Evolutionary conservation across 768 basidiomycete species (phyloP).

Genomic region (Auricularia sp.): DNA sequence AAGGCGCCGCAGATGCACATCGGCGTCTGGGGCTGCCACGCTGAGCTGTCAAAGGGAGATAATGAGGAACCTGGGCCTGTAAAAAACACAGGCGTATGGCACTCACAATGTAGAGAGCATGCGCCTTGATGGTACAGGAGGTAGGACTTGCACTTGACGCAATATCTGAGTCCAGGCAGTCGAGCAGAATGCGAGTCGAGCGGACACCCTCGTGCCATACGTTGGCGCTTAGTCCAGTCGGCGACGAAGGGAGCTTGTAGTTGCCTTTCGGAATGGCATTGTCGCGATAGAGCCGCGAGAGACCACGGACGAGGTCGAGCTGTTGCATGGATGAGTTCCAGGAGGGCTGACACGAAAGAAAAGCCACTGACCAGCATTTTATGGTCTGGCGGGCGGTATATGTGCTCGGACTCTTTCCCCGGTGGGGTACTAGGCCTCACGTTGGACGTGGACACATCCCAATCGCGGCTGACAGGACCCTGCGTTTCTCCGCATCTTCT

Average conservation of each 20-base stretch:
- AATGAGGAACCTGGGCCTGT: background rate
- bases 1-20: background rate
- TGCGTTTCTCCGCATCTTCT: background rate
- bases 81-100: background rate
- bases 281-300: background rate
- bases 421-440: background rate
- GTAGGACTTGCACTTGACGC: background rate
- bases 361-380: background rate
- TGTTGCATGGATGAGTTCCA: background rate
- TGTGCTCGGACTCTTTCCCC: background rate
- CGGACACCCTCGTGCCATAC: background rate
- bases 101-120: background rate
- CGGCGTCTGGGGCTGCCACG: background rate
- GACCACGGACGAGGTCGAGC: background rate
- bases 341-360: background rate
- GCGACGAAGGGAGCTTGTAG: background rate
- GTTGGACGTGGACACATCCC: background rate
- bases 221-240: background rate
- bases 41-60: background rate
- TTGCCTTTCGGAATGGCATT: background rate
- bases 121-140: background rate
- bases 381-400: background rate
- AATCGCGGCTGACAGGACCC: background rate
- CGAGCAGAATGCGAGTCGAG: background rate
- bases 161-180: background rate